A percentile compares a stretch with the other conserved stretches of the same genome.
These are phyloP conservation scores for Leishmania turanica DNA, from an alignment of 208 protist species.

Conservation along the genomic window DNA sequence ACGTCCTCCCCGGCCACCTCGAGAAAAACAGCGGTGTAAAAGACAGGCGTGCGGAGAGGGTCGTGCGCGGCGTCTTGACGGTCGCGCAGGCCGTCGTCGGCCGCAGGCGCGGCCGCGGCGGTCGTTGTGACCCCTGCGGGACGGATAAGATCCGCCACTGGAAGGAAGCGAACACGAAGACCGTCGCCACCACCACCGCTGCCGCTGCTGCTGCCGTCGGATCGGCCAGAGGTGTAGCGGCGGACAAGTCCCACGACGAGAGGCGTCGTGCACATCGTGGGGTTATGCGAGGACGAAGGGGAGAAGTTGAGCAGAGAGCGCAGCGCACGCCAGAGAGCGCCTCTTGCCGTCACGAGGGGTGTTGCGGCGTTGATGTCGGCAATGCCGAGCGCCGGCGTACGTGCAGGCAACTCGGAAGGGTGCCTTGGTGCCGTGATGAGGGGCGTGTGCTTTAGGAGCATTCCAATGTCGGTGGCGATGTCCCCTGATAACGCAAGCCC, in stretches of 20 bases:
- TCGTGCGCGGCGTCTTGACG: neutral
- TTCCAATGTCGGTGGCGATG: constrained; percentile 8
- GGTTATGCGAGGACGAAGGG: constrained; percentile 15
- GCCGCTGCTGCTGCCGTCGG: neutral
- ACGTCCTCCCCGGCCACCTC: constrained; percentile 29
- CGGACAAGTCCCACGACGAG: constrained; percentile 41
- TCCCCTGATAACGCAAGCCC: constrained; percentile 15
- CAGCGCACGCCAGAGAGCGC: constrained; percentile 14
- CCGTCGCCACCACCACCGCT: neutral
- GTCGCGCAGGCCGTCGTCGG: neutral
- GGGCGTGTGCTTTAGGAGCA: constrained; percentile 19
- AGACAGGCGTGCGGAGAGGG: neutral
- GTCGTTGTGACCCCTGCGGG: neutral
- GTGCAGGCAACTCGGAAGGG: neutral
- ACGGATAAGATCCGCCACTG: constrained; percentile 11
- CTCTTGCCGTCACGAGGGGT: neutral
- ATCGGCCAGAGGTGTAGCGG: constrained; percentile 17
- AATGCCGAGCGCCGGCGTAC: neutral
- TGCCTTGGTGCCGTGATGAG: neutral
- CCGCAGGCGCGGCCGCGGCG: neutral
- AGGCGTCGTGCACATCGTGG: constrained; percentile 29
- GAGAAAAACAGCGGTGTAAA: constrained; percentile 24
- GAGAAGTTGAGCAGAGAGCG: constrained; percentile 22
- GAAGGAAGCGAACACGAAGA: constrained; percentile 37
- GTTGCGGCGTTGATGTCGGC: neutral